Base-by-base conservation (phyloP, 805 yeast species). In the Wickerhamomyces strasburgensis region DNA sequence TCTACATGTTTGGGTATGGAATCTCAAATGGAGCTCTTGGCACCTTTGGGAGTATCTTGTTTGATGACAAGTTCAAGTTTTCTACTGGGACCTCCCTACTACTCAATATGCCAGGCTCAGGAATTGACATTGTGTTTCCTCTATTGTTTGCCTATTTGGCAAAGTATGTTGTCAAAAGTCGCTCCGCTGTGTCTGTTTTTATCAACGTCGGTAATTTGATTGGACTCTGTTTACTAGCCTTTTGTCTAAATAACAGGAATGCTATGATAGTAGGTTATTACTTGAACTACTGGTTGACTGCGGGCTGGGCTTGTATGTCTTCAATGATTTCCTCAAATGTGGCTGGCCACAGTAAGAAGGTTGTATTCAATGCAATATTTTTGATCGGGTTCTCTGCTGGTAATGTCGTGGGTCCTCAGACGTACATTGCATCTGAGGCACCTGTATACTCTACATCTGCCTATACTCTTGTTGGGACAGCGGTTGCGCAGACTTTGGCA, bases 281-380 rank as follows among this genome's bases (percentile, higher is more conserved):
- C 38, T 32, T 72, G 24, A 51, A 49, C 35, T 52, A 60, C n/a
- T 54, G 66, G 23, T 49, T 56, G 14, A 68, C 65, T n/a, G 56
- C 64, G 2, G 54, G 66, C 13, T 57, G 58, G 44, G 58, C 58
- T 27, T 58, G 65, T 41, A 52, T 57, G 18, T 37, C 57, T 6
- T 56, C 67, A 2, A 44, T 57, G 27, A 54, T 65, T 30, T 53
- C 64, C 21, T 61, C 73, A 5, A 70, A 83, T 55, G 70, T 79
- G 26, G 78, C 87, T 1, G 93, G 93, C 7, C 73, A 75, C 43
- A 80, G 89, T 14, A 84, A 84, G 57, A 78, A 80, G 47, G 66
- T 77, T 44, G 67, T 75, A 3, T 68, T 75, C 24, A 73, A 75
- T 37, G 78, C 81, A 7, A 56, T 78, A 18, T 70, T 70, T 30